Evolutionary conservation across 2,329 filamentous ascomycete genomes (phyloP).

Genomic region (Fusarium nelsonii): DNA sequence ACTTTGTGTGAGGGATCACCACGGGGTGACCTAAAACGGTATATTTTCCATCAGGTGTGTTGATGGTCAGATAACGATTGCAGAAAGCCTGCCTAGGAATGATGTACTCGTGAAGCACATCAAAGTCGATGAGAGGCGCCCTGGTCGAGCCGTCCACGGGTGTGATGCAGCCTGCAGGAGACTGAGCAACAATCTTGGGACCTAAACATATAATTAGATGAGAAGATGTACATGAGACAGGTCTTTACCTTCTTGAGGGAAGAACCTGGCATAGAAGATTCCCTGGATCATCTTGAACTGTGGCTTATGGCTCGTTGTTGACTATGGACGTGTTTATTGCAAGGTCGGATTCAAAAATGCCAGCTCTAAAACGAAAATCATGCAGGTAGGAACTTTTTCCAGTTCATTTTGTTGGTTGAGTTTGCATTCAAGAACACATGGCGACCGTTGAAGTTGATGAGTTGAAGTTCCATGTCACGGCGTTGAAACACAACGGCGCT

Average conservation of each 20-base stretch:
- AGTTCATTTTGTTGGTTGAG: neutral
- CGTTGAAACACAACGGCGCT: neutral
- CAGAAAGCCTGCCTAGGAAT: constrained; percentile 96
- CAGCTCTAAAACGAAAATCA: neutral
- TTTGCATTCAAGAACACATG: neutral
- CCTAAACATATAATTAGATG: constrained; percentile 53
- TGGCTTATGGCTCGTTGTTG: constrained; percentile 30
- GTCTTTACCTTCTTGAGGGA: constrained; percentile 70
- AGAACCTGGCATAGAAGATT: constrained; percentile 78
- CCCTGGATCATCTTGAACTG: constrained; percentile 71
- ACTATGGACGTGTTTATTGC: constrained; percentile 2
- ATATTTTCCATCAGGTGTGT: constrained; percentile 76
- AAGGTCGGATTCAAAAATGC: neutral
- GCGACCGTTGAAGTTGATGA: constrained; percentile 1
- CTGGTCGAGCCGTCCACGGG: constrained; percentile 53
- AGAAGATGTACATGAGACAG: neutral
- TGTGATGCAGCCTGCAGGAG: constrained; percentile 72
- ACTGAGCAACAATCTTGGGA: constrained; percentile 73
- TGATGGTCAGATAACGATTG: constrained; percentile 87
- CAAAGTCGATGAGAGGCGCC: constrained; percentile 82
- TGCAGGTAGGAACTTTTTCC: neutral
- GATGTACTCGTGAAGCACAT: constrained; percentile 89
- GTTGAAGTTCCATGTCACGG: constrained; percentile 1
- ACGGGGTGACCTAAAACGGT: constrained; percentile 90
- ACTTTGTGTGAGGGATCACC: constrained; percentile 84